Evolutionary conservation across 495 filamentous ascomycete species (phyloP).

Genomic region (Haplographium delicatum): DNA sequence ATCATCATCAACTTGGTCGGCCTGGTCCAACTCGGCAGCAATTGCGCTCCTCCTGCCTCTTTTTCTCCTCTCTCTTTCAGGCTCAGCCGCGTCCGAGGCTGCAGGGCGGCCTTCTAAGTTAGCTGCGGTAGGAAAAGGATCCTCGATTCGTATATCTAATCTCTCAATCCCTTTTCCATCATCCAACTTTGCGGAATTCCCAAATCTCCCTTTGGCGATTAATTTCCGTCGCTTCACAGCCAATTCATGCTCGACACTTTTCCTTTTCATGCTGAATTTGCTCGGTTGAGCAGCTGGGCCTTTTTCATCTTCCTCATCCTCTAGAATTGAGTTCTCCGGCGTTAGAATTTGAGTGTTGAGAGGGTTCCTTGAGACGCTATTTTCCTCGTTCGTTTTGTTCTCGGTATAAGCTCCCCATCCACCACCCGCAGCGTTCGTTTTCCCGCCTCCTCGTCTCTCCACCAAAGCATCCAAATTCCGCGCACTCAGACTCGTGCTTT

Average conservation of each 20-base stretch:
- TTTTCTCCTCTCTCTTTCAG: conserved; percentile 26
- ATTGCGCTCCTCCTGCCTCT: conserved; percentile 29
- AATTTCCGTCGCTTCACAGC: conserved; percentile 37
- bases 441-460: conserved; percentile 56
- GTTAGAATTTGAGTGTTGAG: conserved; percentile 23
- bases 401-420: conserved; percentile 77
- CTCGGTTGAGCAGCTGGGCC: conserved; percentile 17
- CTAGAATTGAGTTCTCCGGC: conserved; percentile 20
- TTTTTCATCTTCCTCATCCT: conserved; percentile 31
- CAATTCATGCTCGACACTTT: conserved; percentile 29
- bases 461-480: conserved; percentile 63
- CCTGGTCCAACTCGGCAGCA: conserved; percentile 24
- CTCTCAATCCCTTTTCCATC: conserved; percentile 56
- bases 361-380: conserved; percentile 13
- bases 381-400: conserved; percentile 32
- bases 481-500: conserved; percentile 59
- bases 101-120: conserved; percentile 14
- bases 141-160: conserved; percentile 54
- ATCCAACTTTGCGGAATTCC: conserved; percentile 36
- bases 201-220: conserved; percentile 53
- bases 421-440: conserved; percentile 62
- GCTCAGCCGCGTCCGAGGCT: conserved; percentile 27
- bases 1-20: conserved; percentile 26
- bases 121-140: conserved; percentile 40
- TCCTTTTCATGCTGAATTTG: conserved; percentile 22